Conservation (phyloP, 352 stramenopile genomes). For the Phytophthora sansomeana region DNA sequence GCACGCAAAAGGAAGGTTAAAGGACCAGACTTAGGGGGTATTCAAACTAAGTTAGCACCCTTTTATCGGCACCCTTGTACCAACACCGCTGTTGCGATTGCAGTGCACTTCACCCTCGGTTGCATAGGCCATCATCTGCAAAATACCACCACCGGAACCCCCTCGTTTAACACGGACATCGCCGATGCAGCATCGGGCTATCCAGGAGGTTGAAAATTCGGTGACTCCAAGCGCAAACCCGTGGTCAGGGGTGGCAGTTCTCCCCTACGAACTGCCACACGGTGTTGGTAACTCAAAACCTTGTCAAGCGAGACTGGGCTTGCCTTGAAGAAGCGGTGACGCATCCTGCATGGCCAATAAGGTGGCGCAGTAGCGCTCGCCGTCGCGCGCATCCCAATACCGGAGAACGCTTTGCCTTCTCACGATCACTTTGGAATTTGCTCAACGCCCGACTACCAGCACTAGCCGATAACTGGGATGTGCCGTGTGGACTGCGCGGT, state of each 20-base stretch:
- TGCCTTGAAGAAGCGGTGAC: slow-evolving; percentile 30
- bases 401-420: not conserved
- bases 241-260: not conserved
- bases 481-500: slow-evolving; percentile 22
- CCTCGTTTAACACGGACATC: no score
- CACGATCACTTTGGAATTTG: slow-evolving; percentile 21
- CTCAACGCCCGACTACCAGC: not conserved
- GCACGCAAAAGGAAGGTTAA: no score
- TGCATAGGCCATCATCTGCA: no score
- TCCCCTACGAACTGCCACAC: slow-evolving; percentile 21
- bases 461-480: slow-evolving; percentile 16
- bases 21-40: no score
- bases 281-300: slow-evolving; percentile 17
- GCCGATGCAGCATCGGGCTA: not conserved
- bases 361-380: not conserved
- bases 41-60: no score
- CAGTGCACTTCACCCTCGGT: no score
- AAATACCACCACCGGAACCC: not conserved
- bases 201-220: slow-evolving; percentile 10
- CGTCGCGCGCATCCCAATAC: slow-evolving; percentile 14
- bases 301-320: no score
- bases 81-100: no score
- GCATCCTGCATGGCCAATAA: slow-evolving; percentile 23
- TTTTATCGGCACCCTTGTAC: no score
- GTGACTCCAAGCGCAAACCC: slow-evolving; percentile 2